Percentiles rank a stretch among this genome's conserved stretches.
Evolutionary conservation across 2,329 filamentous ascomycete genomes (phyloP).

Genomic region (Tolypocladium tropicale): DNA sequence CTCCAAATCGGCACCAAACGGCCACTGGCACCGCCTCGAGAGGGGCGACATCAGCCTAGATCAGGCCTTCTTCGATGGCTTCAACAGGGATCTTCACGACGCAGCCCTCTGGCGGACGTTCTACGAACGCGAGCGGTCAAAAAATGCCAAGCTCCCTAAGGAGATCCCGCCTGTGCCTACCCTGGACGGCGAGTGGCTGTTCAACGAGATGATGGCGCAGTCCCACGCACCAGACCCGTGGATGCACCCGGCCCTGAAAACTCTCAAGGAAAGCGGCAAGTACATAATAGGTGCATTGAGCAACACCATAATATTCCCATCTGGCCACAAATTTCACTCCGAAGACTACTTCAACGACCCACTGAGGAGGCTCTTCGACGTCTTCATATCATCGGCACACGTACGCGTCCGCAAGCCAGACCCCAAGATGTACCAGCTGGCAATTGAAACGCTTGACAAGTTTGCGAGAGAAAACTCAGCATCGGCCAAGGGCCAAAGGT

Average conservation of each 20-base stretch:
- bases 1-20: slow-evolving; percentile 63
- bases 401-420: slow-evolving; percentile 85
- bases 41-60: slow-evolving; percentile 72
- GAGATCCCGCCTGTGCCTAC: slow-evolving; percentile 53
- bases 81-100: slow-evolving; percentile 63
- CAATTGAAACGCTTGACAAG: slow-evolving; percentile 55
- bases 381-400: slow-evolving; percentile 81
- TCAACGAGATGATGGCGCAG: slow-evolving; percentile 81
- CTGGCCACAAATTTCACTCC: slow-evolving; percentile 54
- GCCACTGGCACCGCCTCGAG: slow-evolving; percentile 83
- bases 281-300: slow-evolving; percentile 75
- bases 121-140: slow-evolving; percentile 33
- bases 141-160: slow-evolving; percentile 26
- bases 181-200: slow-evolving; percentile 70
- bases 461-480: slow-evolving; percentile 43
- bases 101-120: slow-evolving; percentile 60
- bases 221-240: slow-evolving; percentile 66
- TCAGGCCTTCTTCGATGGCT: slow-evolving; percentile 62
- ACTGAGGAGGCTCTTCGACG: slow-evolving; percentile 62
- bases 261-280: slow-evolving; percentile 50
- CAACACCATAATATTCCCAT: slow-evolving; percentile 83
- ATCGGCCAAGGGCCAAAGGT: slow-evolving; percentile 23
- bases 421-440: slow-evolving; percentile 65
- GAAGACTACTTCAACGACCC: slow-evolving; percentile 43
- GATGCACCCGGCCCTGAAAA: slow-evolving; percentile 75